Evolutionary conservation across 352 stramenopile species (phyloP).

Genomic region (Pythium rishiriense): DNA sequence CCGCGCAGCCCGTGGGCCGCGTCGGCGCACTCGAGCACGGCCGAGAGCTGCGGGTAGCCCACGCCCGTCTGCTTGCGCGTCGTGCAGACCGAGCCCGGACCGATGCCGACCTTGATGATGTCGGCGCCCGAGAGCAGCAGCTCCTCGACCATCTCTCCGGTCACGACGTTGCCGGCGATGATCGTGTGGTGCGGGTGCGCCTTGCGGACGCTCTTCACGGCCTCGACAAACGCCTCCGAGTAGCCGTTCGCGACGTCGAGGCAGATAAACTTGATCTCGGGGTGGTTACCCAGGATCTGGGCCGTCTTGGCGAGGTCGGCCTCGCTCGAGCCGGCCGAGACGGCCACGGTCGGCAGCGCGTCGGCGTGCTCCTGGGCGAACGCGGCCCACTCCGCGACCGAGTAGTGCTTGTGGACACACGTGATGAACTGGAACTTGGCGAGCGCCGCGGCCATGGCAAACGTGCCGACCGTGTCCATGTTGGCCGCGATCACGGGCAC

Average conservation of each 20-base stretch:
- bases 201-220: slow-evolving; percentile 58
- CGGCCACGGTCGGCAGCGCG: slow-evolving; percentile 70
- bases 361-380: slow-evolving; percentile 59
- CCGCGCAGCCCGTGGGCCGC: slow-evolving; percentile 88
- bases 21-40: slow-evolving; percentile 91
- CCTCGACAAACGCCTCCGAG: slow-evolving; percentile 86
- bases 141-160: slow-evolving; percentile 92
- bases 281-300: slow-evolving; percentile 54
- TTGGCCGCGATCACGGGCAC: slow-evolving; percentile 90
- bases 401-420: slow-evolving; percentile 92
- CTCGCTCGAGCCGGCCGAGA: slow-evolving; percentile 72
- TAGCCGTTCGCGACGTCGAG: slow-evolving; percentile 91
- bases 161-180: slow-evolving; percentile 93
- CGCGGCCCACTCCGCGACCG: slow-evolving; percentile 56
- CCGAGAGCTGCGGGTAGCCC: slow-evolving; percentile 90
- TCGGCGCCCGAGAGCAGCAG: slow-evolving; percentile 89
- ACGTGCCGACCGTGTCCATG: slow-evolving; percentile 93
- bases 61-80: slow-evolving; percentile 93
- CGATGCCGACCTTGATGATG: slow-evolving; percentile 94
- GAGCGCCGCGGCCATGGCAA: slow-evolving; percentile 85
- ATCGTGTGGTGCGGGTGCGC: slow-evolving; percentile 80
- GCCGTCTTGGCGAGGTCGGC: slow-evolving; percentile 75
- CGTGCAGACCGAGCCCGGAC: slow-evolving; percentile 90
- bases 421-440: slow-evolving; percentile 85
- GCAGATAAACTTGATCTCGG: slow-evolving; percentile 82